Base-by-base conservation (phyloP, 139 green algal species). In the Gonium pectorale region DNA sequence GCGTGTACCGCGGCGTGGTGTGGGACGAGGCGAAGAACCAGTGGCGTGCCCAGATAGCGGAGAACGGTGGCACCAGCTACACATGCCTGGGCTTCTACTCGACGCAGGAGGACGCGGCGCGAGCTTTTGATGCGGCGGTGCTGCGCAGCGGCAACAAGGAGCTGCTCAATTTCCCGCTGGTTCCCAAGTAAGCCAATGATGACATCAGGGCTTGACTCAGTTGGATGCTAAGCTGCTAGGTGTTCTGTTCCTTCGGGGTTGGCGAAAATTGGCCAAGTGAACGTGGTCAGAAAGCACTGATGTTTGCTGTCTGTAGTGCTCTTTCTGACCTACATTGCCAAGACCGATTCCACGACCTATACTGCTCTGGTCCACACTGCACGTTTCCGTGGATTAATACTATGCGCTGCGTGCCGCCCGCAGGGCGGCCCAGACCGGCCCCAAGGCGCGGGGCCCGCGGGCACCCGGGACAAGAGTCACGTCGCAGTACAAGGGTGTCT, bases 401-500 rank as follows among this genome's bases (percentile, higher is more conserved):
- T n/a, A n/a, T n/a, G n/a, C n/a, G n/a, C n/a, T n/a, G n/a, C n/a
- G n/a, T n/a, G n/a, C n/a, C n/a, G n/a, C n/a, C n/a, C n/a, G n/a
- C n/a, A n/a, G n/a, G n/a, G n/a, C n/a, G n/a, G n/a, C n/a, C n/a
- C n/a, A n/a, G n/a, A 13, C 73, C 2, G 72, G 72, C n/a, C 73
- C 73, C n/a, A 81, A 81, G 62, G 73, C 73, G 33, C 73, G 73
- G 13, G 73, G 73, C 9, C 73, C 73, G 4, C 73, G 74, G 41
- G 74, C 74, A 2, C 59, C 40, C 40, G 74, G 74, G 40, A 71
- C 74, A 24, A 59, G 67, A 19, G 83, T 89, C 41, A 91, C 84
- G 13, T 89, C 88, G 15, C 88, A 91, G 67, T 91, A 89, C 80
- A 89, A 93, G 80, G 90, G 90, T 43, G 90, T 93, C 29, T 90